These are phyloP conservation scores for Geosmithia morbida DNA, from an alignment of 2,329 filamentous ascomycete species.

Conservation along the genomic window DNA sequence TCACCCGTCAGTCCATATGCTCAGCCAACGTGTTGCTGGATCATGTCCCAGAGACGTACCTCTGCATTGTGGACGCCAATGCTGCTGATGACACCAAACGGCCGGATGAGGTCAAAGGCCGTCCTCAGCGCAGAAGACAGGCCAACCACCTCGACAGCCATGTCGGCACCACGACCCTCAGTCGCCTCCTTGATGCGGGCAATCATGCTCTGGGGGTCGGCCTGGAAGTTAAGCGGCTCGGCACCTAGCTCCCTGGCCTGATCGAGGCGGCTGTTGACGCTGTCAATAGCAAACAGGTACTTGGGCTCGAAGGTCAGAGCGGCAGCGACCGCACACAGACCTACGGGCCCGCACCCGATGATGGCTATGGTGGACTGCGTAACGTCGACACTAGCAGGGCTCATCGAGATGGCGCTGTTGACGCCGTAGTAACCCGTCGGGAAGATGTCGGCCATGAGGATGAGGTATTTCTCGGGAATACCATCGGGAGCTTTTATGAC, in stretches of 20 bases:
- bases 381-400: conserved; percentile 18
- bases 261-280: conserved; percentile 59
- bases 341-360: conserved; percentile 75
- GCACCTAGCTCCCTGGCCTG: conserved; percentile 62
- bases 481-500: conserved; percentile 15
- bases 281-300: conserved; percentile 66
- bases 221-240: conserved; percentile 68
- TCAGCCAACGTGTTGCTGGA: background rate
- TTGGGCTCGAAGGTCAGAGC: conserved; percentile 63
- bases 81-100: conserved; percentile 60
- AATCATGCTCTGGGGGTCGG: conserved; percentile 48
- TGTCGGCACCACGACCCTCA: conserved; percentile 56
- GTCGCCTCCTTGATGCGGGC: conserved; percentile 48
- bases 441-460: conserved; percentile 90
- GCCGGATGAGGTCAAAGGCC: conserved; percentile 56
- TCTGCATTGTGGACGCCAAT: conserved; percentile 65
- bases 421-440: conserved; percentile 78
- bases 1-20: background rate
- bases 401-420: conserved; percentile 57
- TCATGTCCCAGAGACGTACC: conserved; percentile 23
- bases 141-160: conserved; percentile 68
- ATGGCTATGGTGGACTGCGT: conserved; percentile 55
- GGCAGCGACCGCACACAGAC: conserved; percentile 69
- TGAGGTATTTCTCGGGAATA: conserved; percentile 59
- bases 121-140: conserved; percentile 53